Evolutionary conservation across 2,329 filamentous ascomycete genomes (phyloP).

Genomic region (Alternaria incomplexa): DNA sequence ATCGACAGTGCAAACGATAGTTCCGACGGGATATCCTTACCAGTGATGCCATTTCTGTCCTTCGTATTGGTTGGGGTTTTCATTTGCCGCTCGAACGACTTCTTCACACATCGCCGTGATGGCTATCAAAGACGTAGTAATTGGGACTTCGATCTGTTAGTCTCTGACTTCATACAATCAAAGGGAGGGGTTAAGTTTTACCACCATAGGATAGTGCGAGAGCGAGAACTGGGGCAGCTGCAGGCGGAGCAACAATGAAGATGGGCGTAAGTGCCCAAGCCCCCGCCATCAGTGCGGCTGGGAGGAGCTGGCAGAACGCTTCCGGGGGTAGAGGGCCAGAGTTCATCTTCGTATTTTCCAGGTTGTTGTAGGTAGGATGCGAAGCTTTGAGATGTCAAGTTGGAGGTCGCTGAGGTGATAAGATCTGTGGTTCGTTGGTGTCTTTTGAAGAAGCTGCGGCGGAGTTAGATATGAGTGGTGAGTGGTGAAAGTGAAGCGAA

Average conservation of each 20-base stretch:
- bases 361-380: neutral
- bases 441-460: neutral
- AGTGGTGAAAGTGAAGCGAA: neutral
- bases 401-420: neutral
- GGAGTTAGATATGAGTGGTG: neutral
- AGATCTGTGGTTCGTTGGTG: too few species aligned
- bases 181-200: too few species aligned
- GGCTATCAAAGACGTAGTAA: neutral
- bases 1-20: neutral
- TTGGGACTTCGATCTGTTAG: too few species aligned
- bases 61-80: fast-evolving
- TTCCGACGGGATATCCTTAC: neutral
- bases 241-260: too few species aligned
- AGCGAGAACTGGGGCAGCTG: neutral
- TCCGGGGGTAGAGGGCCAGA: neutral
- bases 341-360: neutral
- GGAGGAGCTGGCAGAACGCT: neutral
- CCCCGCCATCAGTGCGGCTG: neutral
- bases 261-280: neutral
- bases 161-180: fast-evolving
- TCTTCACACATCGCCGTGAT: neutral
- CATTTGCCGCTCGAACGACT: neutral
- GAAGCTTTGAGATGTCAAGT: neutral
- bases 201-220: neutral
- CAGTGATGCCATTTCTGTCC: neutral